Conservation (phyloP, 495 filamentous ascomycete genomes). For the Neurospora hispaniola region DNA sequence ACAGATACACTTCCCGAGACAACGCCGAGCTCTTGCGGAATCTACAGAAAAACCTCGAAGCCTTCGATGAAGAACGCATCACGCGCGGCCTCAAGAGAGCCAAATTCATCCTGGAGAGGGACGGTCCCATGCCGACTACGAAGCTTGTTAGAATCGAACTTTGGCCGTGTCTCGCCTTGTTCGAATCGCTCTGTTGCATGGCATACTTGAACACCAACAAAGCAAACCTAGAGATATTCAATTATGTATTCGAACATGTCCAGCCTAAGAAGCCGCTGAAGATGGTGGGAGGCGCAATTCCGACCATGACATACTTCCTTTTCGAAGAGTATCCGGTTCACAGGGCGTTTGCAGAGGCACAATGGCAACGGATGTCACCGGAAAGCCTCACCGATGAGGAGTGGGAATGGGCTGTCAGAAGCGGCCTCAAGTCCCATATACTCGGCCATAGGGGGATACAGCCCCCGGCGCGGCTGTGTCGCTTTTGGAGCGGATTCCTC, state of each 20-base stretch:
- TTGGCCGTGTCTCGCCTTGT: conserved; percentile 36
- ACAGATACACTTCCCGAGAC: neutral
- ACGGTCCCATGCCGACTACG: conserved; percentile 19
- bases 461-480: conserved; percentile 32
- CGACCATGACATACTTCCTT: conserved; percentile 70
- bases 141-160: conserved; percentile 23
- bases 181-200: conserved; percentile 43
- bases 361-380: conserved; percentile 51
- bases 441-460: conserved; percentile 3
- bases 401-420: conserved; percentile 75
- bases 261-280: conserved; percentile 63
- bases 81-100: conserved; percentile 26
- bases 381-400: conserved; percentile 48
- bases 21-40: conserved; percentile 17
- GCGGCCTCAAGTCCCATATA: conserved; percentile 38
- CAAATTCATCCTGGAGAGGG: conserved; percentile 27
- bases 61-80: conserved; percentile 30
- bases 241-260: conserved; percentile 64
- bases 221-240: conserved; percentile 44
- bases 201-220: conserved; percentile 29
- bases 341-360: conserved; percentile 53
- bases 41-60: conserved; percentile 34
- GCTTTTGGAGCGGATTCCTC: conserved; percentile 66
- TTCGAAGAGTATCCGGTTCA: conserved; percentile 54
- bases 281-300: conserved; percentile 54